phyloP scores from a whole-genome alignment of 2,329 filamentous ascomycete species.

The Ceratocystis ficicola region DNA sequence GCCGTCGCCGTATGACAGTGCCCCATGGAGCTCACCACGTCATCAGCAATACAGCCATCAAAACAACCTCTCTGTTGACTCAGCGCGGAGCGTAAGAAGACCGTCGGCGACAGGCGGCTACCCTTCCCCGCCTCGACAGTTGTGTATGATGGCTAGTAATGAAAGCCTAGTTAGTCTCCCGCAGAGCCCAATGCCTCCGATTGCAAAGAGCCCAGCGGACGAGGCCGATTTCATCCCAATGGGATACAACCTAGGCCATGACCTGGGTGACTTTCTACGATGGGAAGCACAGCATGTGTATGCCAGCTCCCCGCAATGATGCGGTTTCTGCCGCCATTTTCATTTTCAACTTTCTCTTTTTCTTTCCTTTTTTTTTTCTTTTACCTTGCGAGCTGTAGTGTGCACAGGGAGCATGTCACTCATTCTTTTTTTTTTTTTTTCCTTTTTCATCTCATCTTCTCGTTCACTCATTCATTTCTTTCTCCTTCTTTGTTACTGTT shows the following conservation, averaged over 20 bases:
- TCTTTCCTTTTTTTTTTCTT: slow-evolving; percentile 10
- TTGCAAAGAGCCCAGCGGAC: slow-evolving; percentile 34
- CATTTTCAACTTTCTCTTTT: slow-evolving; percentile 11
- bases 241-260: slow-evolving; percentile 49
- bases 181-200: slow-evolving; percentile 39
- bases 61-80: slow-evolving; percentile 1
- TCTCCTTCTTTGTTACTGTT: slow-evolving; percentile 21
- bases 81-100: neutral
- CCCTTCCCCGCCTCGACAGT: neutral
- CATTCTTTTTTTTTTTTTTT: slow-evolving; percentile 12
- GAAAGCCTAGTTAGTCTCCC: slow-evolving; percentile 36
- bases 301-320: slow-evolving; percentile 26
- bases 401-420: no score
- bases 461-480: neutral
- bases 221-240: slow-evolving; percentile 37
- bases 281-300: slow-evolving; percentile 45
- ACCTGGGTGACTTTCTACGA: slow-evolving; percentile 45
- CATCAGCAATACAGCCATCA: neutral
- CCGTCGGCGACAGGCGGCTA: neutral
- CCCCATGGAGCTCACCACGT: neutral
- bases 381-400: slow-evolving; percentile 4
- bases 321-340: no score
- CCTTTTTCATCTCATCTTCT: slow-evolving; percentile 20
- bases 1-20: slow-evolving; percentile 15
- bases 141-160: slow-evolving; percentile 4